Base-by-base conservation (phyloP, 192 early-diverging fungal genomes). In the Coemansia sp. region DNA sequence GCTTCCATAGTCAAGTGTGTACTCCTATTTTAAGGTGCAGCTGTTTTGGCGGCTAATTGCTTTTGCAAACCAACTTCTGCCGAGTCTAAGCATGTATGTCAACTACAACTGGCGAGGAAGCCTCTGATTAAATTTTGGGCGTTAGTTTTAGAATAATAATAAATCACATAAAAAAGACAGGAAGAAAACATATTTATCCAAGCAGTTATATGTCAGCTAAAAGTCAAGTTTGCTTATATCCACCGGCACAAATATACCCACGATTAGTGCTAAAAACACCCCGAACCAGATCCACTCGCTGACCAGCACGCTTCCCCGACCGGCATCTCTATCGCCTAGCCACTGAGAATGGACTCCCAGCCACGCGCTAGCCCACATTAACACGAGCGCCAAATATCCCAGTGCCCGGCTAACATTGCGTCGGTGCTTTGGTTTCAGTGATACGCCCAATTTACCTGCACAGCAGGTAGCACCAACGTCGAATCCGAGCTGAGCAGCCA, bases 301-400 rank as follows among this genome's bases (percentile, higher is more conserved):
- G 15, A 29, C 49, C 5, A 37, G 12, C 19, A 32, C 25, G 37
- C 47, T 5, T 29, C 22, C 8, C 15, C 38, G 39, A 6, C 17
- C 11, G n/a, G 2, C 32, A 35, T n/a, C 7, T 3, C 31, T 25
- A 29, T 24, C 11, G 38, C 43, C 62, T 3, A 20, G 5, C 76
- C 70, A 68, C 27, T 40, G 40, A 9, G 67, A 29, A 22, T 79
- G 76, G 0, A 79, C 41, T 2, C 76, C 76, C 14, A 79, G 60
- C 76, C 70, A 73, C 4, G 70, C 66, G 12, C 58, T 59, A 10
- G 57, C n/a, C 76, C 76, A 79, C 59, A 70, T 24, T 1, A 65
- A 1, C 0, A 62, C 5, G 15, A 79, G 60, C 27, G 60, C 62
- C 1, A 53, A 1, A 49, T 70, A 67, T 5, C 71, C 71, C 3